A percentile compares a stretch with the other conserved stretches of the same genome.
phyloP scores from a whole-genome alignment of 1,139 yeast species.

The Saccharomyces hybrid region DNA sequence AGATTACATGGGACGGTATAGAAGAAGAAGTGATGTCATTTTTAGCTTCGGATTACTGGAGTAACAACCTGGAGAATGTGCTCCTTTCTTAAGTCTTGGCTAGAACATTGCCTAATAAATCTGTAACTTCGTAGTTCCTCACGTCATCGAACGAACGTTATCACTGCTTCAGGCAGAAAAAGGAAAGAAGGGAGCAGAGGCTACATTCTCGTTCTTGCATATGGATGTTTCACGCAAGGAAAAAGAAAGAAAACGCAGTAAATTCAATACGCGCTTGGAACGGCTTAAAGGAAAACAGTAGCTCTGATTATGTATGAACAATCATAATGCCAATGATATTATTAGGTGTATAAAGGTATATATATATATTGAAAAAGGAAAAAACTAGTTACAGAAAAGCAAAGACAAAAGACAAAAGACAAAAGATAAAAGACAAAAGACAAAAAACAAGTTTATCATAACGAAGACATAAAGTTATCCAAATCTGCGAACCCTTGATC shows the following conservation, averaged over 20 bases:
- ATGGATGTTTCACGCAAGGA: neutral
- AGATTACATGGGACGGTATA: too few relatives aligned
- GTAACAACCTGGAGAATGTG: too few relatives aligned
- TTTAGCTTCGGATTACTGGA: too few relatives aligned
- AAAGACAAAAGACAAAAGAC: neutral
- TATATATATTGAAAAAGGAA: neutral
- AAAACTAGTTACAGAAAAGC: neutral
- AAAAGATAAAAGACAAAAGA: neutral
- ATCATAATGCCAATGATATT: neutral
- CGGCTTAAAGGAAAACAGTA: neutral
- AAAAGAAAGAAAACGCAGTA: neutral
- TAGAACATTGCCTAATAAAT: neutral
- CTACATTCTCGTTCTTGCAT: neutral
- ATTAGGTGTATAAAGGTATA: neutral
- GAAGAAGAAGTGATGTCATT: too few relatives aligned
- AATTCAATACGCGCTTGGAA: neutral
- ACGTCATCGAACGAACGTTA: too few relatives aligned
- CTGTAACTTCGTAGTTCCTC: too few relatives aligned
- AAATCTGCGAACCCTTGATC: conserved; percentile 26
- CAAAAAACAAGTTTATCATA: conserved; percentile 4
- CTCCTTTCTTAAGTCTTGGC: too few relatives aligned
- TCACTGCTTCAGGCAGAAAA: too few relatives aligned
- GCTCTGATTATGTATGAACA: neutral
- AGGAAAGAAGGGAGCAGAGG: too few relatives aligned
- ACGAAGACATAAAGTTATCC: conserved; percentile 25